Base-by-base conservation (phyloP, 768 basidiomycete genomes). In the button mushroom (Agaricus bisporus) region DNA sequence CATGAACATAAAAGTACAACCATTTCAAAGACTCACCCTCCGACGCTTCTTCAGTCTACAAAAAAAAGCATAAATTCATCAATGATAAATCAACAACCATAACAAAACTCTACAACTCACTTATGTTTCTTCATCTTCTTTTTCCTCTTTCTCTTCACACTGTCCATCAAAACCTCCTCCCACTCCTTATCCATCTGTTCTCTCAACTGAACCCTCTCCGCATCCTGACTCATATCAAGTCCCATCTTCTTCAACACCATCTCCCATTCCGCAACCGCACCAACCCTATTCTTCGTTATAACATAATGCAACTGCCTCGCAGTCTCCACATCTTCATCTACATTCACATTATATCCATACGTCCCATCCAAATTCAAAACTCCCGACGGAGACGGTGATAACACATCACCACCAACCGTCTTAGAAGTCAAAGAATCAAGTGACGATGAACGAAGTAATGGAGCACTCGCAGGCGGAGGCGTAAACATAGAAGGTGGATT, bases 51-150 rank as follows among this genome's bases (percentile, higher is more conserved):
- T 90, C 63, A 91, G 79, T 75, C 91, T 92, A 57, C 5, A 58
- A 46, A 56, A 57, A 58, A 46, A 56, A 57, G 55, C 32, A 56
- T 20, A 29, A 6, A 54, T 5, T 5, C 45, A 26, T 54, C 46
- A 54, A 32, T 7, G 26, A 41, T 43, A 20, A 2, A 17, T 6
- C n/a, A 42, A 25, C 46, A 41, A 32, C 36, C 43, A 41, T 44
- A 36, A 17, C 32, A 25, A 41, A 54, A 53, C 2, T 11, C 29
- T 35, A 22, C n/a, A 10, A 77, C 88, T 69, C 64, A 92, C 91
- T 95, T 95, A 69, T 95, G 93, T 73, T 94, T 95, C 80, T 87
- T 91, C 85, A 95, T 95, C 83, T 95, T 95, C 83, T 84, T 88
- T 76, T 82, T 76, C 61, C 82, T 78, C 77, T 93, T 93, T 68